Evolutionary conservation across 768 basidiomycete species (phyloP).

Genomic region (Leucogyrophana mollusca): DNA sequence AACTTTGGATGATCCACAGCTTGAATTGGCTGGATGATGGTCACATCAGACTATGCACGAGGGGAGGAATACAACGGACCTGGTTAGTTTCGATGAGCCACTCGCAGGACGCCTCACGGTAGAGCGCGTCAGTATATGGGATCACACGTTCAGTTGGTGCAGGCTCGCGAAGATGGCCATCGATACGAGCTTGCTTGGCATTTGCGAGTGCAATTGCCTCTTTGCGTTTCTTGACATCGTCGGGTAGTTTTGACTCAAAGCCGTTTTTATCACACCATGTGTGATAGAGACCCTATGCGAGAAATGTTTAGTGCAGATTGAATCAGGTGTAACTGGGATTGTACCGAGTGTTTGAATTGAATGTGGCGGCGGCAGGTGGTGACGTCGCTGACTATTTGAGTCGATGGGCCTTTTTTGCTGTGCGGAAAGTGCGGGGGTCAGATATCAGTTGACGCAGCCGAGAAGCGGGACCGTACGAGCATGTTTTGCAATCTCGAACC

Average conservation of each 20-base stretch:
- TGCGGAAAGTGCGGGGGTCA: background rate
- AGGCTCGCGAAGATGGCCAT: slow-evolving; percentile 22
- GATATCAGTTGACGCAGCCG: background rate
- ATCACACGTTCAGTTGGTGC: slow-evolving; percentile 16
- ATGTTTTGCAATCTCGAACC: background rate
- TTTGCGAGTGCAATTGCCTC: slow-evolving; percentile 2
- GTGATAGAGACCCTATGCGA: slow-evolving; percentile 16
- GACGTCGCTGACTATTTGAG: slow-evolving; percentile 5
- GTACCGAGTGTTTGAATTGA: slow-evolving; percentile 12
- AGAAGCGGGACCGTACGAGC: no score
- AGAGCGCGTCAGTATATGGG: slow-evolving; percentile 28
- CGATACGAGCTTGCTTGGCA: slow-evolving; percentile 17
- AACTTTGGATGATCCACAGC: slow-evolving; percentile 37
- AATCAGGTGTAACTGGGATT: background rate
- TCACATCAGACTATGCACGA: background rate
- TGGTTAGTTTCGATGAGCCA: slow-evolving; percentile 42
- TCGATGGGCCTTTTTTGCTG: slow-evolving; percentile 2
- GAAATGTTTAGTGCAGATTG: background rate
- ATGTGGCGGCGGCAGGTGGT: slow-evolving; percentile 14
- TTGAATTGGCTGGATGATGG: slow-evolving; percentile 21
- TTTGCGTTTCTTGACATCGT: slow-evolving; percentile 18
- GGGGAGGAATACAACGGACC: slow-evolving; percentile 24
- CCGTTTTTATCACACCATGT: slow-evolving; percentile 25
- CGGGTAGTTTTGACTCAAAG: slow-evolving; percentile 30
- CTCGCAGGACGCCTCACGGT: slow-evolving; percentile 29